These are phyloP conservation scores for Ichthyophthirius multifiliis DNA, from an alignment of 169 alveolate species.

Conservation along the genomic window DNA sequence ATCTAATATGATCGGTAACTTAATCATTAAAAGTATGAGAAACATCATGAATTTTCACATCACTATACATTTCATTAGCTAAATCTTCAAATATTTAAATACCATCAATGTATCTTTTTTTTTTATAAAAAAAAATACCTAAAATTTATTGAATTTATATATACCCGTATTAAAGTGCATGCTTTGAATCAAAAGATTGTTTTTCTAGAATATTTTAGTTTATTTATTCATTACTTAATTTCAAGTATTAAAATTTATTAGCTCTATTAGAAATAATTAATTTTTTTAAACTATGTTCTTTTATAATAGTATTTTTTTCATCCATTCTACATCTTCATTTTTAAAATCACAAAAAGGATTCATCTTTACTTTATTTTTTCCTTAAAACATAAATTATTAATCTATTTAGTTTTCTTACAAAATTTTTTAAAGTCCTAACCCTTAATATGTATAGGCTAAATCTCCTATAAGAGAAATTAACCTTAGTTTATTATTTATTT, in stretches of 20 bases:
- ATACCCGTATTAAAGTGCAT: background rate
- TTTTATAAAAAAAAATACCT: background rate
- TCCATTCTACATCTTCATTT: background rate
- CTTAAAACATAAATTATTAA: background rate
- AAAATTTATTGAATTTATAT: background rate
- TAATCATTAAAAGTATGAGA: too few relatives aligned
- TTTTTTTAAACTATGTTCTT: background rate
- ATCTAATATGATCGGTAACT: too few relatives aligned
- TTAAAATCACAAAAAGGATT: background rate
- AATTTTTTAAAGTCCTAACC: slow-evolving; percentile 23
- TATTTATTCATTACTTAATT: slow-evolving; percentile 1
- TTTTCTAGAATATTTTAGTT: background rate
- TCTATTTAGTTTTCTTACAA: slow-evolving; percentile 13
- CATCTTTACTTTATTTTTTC: background rate
- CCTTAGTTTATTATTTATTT: background rate
- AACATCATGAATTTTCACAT: background rate
- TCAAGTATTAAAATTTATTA: background rate
- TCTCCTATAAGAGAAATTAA: slow-evolving; percentile 28
- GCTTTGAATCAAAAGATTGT: background rate
- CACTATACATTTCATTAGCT: background rate
- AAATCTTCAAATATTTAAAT: slow-evolving; percentile 3
- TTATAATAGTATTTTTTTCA: background rate
- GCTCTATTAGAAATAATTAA: slow-evolving; percentile 7
- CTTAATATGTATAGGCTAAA: slow-evolving; percentile 28
- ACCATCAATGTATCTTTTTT: slow-evolving; percentile 12